These are phyloP conservation scores for Albatrellus ellisii DNA, from an alignment of 768 basidiomycete species.

Conservation along the genomic window DNA sequence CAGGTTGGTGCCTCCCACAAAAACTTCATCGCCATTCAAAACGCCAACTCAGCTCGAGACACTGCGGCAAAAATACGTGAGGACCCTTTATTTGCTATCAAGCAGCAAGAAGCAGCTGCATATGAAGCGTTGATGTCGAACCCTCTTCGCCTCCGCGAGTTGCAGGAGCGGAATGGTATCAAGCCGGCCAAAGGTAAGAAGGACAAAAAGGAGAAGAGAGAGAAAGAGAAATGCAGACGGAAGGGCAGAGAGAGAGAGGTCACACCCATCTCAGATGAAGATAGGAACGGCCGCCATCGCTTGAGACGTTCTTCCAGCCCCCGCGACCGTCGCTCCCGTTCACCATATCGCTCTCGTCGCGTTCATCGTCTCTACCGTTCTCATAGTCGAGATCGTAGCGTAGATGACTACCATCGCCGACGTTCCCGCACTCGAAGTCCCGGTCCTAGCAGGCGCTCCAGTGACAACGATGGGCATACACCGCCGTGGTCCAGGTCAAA, in stretches of 20 bases:
- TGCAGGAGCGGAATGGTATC: slow-evolving; percentile 75
- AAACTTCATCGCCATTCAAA: slow-evolving; percentile 89
- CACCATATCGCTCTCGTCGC: slow-evolving; percentile 24
- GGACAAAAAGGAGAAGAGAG: slow-evolving; percentile 45
- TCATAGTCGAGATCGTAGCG: slow-evolving; percentile 14
- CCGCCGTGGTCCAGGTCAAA: slow-evolving; percentile 37
- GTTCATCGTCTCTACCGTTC: slow-evolving; percentile 19
- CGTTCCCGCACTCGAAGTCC: slow-evolving; percentile 13
- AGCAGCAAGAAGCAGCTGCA: slow-evolving; percentile 92
- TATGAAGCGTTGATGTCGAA: slow-evolving; percentile 80
- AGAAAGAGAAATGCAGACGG: slow-evolving; percentile 15
- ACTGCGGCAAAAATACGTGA: slow-evolving; percentile 90
- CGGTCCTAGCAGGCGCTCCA: slow-evolving; percentile 12
- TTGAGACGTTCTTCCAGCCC: slow-evolving; percentile 32
- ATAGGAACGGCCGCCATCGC: slow-evolving; percentile 20
- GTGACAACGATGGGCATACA: slow-evolving; percentile 18
- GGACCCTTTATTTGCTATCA: slow-evolving; percentile 94
- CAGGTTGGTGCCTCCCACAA: slow-evolving; percentile 81
- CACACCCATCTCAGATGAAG: slow-evolving; percentile 18
- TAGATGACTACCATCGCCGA: slow-evolving; percentile 5
- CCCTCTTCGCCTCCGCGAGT: slow-evolving; percentile 68
- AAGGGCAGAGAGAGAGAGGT: slow-evolving; percentile 15
- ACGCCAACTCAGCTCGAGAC: slow-evolving; percentile 83
- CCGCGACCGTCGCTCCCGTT: slow-evolving; percentile 32
- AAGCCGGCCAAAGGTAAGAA: slow-evolving; percentile 64